Evolutionary conservation across 495 filamentous ascomycete species (phyloP).

Genomic region (Trichoderma erinaceum): DNA sequence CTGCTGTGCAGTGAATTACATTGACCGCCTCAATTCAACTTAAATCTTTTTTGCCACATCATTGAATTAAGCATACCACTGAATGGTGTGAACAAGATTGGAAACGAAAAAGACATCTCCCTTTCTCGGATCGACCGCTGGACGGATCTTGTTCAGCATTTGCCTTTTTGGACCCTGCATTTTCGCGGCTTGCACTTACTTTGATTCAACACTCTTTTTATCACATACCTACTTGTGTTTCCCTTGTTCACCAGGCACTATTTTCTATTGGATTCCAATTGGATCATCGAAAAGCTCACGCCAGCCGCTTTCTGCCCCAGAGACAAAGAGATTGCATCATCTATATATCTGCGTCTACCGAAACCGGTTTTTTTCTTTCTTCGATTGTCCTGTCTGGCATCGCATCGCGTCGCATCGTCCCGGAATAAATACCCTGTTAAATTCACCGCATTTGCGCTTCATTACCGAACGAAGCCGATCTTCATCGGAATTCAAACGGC

Average conservation of each 20-base stretch:
- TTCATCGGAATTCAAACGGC: not conserved
- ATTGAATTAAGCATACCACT: not conserved
- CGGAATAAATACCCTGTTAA: not conserved
- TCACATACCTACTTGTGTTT: not conserved
- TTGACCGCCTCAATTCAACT: not conserved
- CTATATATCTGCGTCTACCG: not conserved
- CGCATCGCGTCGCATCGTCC: not conserved
- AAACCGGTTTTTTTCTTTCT: too few species aligned
- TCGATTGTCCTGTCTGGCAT: not conserved
- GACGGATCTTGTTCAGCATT: not conserved
- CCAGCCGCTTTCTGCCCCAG: not conserved
- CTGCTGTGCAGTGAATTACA: not conserved
- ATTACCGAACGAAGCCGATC: not conserved
- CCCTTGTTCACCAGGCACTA: not conserved
- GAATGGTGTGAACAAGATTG: not conserved
- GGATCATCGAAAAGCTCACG: not conserved
- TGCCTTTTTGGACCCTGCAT: not conserved
- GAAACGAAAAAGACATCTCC: not conserved
- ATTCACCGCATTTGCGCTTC: conserved; percentile 6
- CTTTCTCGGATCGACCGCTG: conserved; percentile 6
- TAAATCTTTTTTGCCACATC: not conserved
- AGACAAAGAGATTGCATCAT: not conserved
- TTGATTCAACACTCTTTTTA: not conserved
- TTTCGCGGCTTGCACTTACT: not conserved
- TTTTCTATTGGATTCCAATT: conserved; percentile 9